Evolutionary conservation across 345 rosid genomes (phyloP), one percentile per base, ranked within the genome.

Genomic region (Mercurialis annua): DNA sequence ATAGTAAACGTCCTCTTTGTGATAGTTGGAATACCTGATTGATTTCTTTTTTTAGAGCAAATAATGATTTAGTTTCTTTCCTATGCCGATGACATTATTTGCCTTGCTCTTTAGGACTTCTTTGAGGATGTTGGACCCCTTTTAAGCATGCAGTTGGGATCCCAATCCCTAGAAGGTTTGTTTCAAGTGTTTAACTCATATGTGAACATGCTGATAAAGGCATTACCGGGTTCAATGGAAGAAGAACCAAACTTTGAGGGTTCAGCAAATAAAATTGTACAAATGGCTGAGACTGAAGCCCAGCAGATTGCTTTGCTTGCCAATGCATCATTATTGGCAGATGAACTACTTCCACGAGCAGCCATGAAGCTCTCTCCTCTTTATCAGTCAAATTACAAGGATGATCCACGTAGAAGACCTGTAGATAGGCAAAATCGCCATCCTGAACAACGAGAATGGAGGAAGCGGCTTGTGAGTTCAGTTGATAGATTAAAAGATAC

Each of bases 391-490:
- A 82, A 72, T 81, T 68, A 85, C 69, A 85, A 77, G 78, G 91
- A 90, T 64, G 98, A 90, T 66, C 47, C 75, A 47, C 84, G 78
- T 56, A 82, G 91, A 75, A 88, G 92, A 78, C 83, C 89, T 44
- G 44, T 58, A 50, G 99, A 95, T 77, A 86, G 93, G 81, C 97
- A 91, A 78, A 95, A 87, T 66, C 98, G 99, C 70, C 84, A 90
- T 70, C 97, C 97, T 72, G 99, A 95, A 76, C 99, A 90, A 77
- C 85, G 99, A 75, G 99, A 95, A 84, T 95, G 99, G 99, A 95
- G 83, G 82, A 86, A 89, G 79, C 87, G 94, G 72, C 94, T 95
- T 71, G 83, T 80, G 42, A 67, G 79, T 75, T 86, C 96, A 52
- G 92, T 95, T 77, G 99, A 92, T 75, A 86, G 90, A 68, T 77